These are phyloP conservation scores for Malus sieversii DNA, from an alignment of 306 rosid genomes.

Conservation along the genomic window DNA sequence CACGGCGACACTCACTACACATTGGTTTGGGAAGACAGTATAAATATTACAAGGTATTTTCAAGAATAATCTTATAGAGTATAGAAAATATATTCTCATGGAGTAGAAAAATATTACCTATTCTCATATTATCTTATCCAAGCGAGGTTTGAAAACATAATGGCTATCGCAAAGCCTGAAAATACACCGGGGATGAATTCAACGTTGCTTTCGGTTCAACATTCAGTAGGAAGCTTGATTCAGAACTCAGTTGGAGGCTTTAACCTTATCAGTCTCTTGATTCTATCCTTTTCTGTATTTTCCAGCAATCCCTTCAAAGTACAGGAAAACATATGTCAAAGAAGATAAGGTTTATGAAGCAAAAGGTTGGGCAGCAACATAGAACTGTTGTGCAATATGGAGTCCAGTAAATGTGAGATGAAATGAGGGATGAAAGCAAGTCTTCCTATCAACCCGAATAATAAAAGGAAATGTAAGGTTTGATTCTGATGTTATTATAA, in stretches of 20 bases:
- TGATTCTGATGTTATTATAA: background rate
- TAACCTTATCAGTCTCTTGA: constrained; percentile 78
- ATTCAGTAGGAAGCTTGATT: constrained; percentile 60
- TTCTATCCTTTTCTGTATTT: constrained; percentile 81
- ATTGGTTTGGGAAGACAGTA: too few relatives aligned
- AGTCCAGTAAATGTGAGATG: background rate
- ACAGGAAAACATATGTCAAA: constrained; percentile 15
- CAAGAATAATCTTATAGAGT: background rate
- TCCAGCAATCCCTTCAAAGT: constrained; percentile 70
- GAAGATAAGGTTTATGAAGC: background rate
- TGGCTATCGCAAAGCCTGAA: background rate
- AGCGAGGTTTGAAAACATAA: background rate
- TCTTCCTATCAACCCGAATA: background rate
- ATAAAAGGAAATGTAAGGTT: background rate
- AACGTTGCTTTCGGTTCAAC: constrained; percentile 17
- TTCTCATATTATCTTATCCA: background rate
- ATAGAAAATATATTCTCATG: background rate
- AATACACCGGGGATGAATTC: background rate
- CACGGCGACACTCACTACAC: too few relatives aligned
- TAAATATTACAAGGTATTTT: background rate
- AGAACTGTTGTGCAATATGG: background rate
- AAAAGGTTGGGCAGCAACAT: background rate
- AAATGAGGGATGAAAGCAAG: background rate
- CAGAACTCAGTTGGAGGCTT: constrained; percentile 83
- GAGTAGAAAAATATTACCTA: background rate